phyloP scores from a whole-genome alignment of 2,329 filamentous ascomycete species.

The Hymenoscyphus albidus region DNA sequence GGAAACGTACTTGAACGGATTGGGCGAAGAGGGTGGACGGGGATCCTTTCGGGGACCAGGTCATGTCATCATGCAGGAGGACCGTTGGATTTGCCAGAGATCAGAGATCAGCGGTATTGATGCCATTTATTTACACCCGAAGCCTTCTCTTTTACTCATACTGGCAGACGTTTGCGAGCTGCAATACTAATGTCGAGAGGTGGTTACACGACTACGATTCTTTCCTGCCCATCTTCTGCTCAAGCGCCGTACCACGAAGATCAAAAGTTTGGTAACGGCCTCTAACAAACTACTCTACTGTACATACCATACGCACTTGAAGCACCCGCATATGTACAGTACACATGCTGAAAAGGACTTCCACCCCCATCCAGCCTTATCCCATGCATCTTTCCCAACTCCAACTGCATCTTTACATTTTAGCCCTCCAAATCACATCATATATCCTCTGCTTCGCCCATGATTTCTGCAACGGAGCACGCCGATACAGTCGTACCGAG shows the following conservation, averaged over 20 bases:
- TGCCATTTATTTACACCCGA: no score
- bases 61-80: no score
- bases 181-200: background rate
- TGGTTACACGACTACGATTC: background rate
- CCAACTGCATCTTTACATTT: background rate
- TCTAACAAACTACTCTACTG: no score
- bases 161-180: background rate
- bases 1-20: no score
- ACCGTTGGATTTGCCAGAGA: no score
- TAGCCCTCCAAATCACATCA: background rate
- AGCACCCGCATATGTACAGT: background rate
- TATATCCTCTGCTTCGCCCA: background rate
- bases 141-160: background rate
- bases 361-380: background rate
- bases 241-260: background rate
- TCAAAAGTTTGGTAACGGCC: background rate
- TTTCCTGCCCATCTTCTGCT: background rate
- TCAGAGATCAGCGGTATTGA: no score
- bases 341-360: background rate
- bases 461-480: conserved; percentile 1
- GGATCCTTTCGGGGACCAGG: no score
- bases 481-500: background rate
- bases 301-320: no score
- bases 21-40: no score
- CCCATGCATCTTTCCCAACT: background rate